Evolutionary conservation across 139 green algal species (phyloP).

Genomic region (Tetradesmus lagerheimii): DNA sequence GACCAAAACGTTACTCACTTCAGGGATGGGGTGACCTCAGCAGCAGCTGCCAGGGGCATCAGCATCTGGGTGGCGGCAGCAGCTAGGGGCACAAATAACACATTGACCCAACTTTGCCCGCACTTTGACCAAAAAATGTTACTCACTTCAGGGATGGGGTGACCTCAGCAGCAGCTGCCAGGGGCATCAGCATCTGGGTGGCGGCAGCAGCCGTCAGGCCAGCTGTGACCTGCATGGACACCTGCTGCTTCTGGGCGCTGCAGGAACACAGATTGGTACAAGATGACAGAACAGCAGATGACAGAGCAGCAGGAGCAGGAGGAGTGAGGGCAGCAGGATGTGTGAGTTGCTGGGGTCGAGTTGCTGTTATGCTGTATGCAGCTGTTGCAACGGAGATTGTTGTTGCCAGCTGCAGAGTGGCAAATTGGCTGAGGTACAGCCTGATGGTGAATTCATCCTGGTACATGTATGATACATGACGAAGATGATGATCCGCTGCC

Average conservation of each 20-base stretch:
- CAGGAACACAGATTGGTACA: not conserved
- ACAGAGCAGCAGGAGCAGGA: not conserved
- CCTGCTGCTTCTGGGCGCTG: slow-evolving; percentile 68
- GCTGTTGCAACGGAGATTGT: not conserved
- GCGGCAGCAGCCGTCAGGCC: slow-evolving; percentile 69
- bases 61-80: slow-evolving; percentile 66
- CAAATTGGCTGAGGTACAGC: too few relatives aligned
- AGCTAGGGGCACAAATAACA: not conserved
- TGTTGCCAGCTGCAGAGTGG: not conserved
- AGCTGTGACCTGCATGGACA: slow-evolving; percentile 64
- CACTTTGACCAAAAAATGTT: not conserved
- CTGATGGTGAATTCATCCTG: too few relatives aligned
- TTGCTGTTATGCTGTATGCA: too few relatives aligned
- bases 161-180: slow-evolving; percentile 82
- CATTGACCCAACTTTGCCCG: not conserved
- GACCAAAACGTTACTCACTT: not conserved
- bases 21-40: slow-evolving; percentile 89
- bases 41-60: slow-evolving; percentile 77
- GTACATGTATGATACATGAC: too few relatives aligned
- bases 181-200: slow-evolving; percentile 71
- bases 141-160: slow-evolving; percentile 86
- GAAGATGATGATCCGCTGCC: too few relatives aligned
- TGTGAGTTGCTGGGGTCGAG: too few relatives aligned
- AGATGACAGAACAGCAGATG: not conserved
- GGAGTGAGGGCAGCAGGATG: too few relatives aligned